Percentiles rank a stretch among this genome's conserved stretches.
These are phyloP conservation scores for Incumbomyces lentus DNA, from an alignment of 2,329 filamentous ascomycete species.

Conservation along the genomic window DNA sequence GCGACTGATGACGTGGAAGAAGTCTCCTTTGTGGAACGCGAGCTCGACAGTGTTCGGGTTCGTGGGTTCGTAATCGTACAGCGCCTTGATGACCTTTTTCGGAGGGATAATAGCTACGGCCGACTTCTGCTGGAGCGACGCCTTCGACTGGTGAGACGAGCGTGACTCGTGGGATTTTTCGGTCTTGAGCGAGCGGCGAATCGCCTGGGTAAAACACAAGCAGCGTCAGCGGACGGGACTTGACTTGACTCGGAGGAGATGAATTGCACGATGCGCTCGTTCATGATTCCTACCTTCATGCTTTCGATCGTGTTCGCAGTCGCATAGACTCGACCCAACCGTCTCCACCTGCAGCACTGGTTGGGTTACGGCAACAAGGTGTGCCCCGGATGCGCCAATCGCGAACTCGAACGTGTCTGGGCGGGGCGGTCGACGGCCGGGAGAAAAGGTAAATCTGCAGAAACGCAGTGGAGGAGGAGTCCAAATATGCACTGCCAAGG, in stretches of 20 bases:
- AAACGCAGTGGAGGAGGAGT: not conserved
- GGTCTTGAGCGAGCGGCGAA: slow-evolving; percentile 82
- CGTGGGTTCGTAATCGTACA: slow-evolving; percentile 81
- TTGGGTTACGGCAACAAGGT: not conserved
- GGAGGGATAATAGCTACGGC: slow-evolving; percentile 81
- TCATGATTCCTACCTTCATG: slow-evolving; percentile 4
- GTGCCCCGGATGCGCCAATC: slow-evolving; percentile 1
- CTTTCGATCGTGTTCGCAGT: not conserved
- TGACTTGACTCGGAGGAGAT: not conserved
- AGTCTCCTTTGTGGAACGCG: slow-evolving; percentile 88
- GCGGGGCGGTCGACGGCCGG: not conserved
- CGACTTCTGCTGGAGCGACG: slow-evolving; percentile 73
- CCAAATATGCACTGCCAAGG: not conserved
- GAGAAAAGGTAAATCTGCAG: not conserved
- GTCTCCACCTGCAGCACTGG: slow-evolving; percentile 3
- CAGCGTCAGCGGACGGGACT: not conserved
- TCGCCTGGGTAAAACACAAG: slow-evolving; percentile 45
- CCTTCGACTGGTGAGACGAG: slow-evolving; percentile 61
- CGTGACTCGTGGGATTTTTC: slow-evolving; percentile 57
- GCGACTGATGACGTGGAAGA: slow-evolving; percentile 89
- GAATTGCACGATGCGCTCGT: not conserved
- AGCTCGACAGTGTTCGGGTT: slow-evolving; percentile 60
- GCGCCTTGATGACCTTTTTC: slow-evolving; percentile 96
- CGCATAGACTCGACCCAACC: slow-evolving; percentile 1
- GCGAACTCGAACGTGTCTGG: slow-evolving; percentile 1